phyloP scores from a whole-genome alignment of 2,329 filamentous ascomycete genomes.

The Helminthosporium solani region DNA sequence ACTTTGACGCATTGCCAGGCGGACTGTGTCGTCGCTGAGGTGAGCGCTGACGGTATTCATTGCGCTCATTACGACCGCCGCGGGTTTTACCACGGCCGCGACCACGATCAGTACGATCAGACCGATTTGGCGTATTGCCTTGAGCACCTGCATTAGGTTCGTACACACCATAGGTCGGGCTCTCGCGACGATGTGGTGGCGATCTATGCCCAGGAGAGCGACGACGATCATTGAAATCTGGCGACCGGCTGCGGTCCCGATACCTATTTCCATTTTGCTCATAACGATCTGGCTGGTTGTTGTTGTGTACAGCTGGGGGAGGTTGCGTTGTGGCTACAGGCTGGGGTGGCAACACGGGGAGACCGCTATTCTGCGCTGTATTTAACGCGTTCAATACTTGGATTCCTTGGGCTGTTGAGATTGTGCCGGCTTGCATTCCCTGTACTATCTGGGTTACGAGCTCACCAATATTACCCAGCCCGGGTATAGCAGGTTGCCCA shows the following conservation, averaged over 20 bases:
- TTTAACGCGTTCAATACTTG: slow-evolving; percentile 35
- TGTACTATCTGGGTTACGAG: slow-evolving; percentile 36
- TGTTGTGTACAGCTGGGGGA: slow-evolving; percentile 21
- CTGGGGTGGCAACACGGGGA: slow-evolving; percentile 30
- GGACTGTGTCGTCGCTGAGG: slow-evolving; percentile 65
- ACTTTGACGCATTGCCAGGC: slow-evolving; percentile 58
- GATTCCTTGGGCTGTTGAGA: slow-evolving; percentile 37
- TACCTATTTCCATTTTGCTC: slow-evolving; percentile 37
- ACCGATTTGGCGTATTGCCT: slow-evolving; percentile 58
- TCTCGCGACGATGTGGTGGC: slow-evolving; percentile 62
- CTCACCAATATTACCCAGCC: slow-evolving; percentile 26
- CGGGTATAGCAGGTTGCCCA: slow-evolving; percentile 25
- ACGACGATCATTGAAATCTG: slow-evolving; percentile 67
- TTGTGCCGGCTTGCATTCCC: slow-evolving; percentile 35
- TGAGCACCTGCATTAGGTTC: slow-evolving; percentile 60
- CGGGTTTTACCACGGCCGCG: slow-evolving; percentile 52
- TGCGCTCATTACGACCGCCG: slow-evolving; percentile 48
- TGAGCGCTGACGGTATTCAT: slow-evolving; percentile 83
- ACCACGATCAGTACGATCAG: slow-evolving; percentile 57
- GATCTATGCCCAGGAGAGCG: slow-evolving; percentile 57
- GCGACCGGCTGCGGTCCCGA: slow-evolving; percentile 51
- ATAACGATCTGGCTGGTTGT: slow-evolving; percentile 26
- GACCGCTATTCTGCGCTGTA: slow-evolving; percentile 25
- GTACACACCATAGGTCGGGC: slow-evolving; percentile 72
- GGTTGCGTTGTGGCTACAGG: slow-evolving; percentile 15